Conservation (phyloP, 2,329 filamentous ascomycete genomes). For the Xylaria arbuscula region DNA sequence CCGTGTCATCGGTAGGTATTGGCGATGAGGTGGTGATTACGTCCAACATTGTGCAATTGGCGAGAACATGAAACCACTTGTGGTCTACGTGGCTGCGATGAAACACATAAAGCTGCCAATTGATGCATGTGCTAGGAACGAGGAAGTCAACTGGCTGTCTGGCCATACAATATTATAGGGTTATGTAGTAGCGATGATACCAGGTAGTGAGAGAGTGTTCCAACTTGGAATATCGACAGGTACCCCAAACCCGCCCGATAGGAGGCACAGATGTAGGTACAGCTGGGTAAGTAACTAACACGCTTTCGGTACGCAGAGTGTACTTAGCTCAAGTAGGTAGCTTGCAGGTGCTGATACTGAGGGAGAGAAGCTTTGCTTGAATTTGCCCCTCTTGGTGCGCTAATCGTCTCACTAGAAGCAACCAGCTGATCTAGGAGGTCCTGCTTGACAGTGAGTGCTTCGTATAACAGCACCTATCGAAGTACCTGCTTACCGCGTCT, state of each 20-base stretch:
- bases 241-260: neutral
- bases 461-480: neutral
- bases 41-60: slow-evolving; percentile 12
- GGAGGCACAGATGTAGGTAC: slow-evolving; percentile 9
- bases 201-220: neutral
- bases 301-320: too few relatives aligned
- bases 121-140: slow-evolving; percentile 18
- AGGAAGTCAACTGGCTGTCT: slow-evolving; percentile 14
- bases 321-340: neutral
- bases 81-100: slow-evolving; percentile 30
- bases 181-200: slow-evolving; percentile 1
- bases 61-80: slow-evolving; percentile 15
- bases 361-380: neutral
- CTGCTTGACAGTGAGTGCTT: slow-evolving; percentile 1
- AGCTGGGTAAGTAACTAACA: neutral
- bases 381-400: slow-evolving; percentile 6
- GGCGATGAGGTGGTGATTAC: slow-evolving; percentile 1
- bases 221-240: neutral
- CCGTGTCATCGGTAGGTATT: neutral
- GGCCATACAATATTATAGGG: slow-evolving; percentile 3
- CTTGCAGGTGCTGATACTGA: neutral
- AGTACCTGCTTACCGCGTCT: neutral
- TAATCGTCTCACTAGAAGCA: slow-evolving; percentile 15
- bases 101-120: slow-evolving; percentile 24
- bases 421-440: slow-evolving; percentile 5